phyloP scores from a whole-genome alignment of 768 basidiomycete genomes.

The Pisolithus albus region DNA sequence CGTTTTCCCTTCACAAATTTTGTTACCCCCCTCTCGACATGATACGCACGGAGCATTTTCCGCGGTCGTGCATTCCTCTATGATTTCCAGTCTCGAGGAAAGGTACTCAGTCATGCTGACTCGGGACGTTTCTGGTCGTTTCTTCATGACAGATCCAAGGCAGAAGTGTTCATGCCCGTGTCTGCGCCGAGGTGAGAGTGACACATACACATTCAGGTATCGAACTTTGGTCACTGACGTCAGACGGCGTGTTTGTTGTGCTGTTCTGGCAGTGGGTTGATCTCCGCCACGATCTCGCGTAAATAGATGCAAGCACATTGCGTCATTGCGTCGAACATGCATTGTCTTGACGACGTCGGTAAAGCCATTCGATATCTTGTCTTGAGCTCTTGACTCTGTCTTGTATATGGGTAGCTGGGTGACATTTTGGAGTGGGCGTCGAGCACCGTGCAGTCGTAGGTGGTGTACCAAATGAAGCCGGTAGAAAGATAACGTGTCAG shows the following conservation, averaged over 20 bases:
- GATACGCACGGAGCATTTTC: too few species aligned
- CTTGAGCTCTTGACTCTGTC: too few species aligned
- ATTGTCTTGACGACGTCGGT: conserved; percentile 28
- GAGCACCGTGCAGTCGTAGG: background rate
- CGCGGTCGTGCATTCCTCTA: too few species aligned
- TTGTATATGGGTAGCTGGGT: too few species aligned
- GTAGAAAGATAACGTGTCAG: conserved; percentile 6
- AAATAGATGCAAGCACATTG: conserved; percentile 28
- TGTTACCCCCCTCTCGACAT: too few species aligned
- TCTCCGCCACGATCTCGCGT: conserved; percentile 52
- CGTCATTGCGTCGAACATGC: conserved; percentile 19
- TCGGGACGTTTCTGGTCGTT: background rate
- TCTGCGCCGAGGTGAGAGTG: conserved; percentile 71
- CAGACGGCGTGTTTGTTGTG: conserved; percentile 13
- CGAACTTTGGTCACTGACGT: conserved; percentile 20
- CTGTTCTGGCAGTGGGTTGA: conserved; percentile 42
- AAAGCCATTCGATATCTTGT: background rate
- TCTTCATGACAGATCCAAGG: conserved; percentile 43
- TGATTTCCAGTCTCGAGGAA: too few species aligned
- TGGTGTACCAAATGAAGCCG: background rate
- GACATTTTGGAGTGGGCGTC: too few species aligned
- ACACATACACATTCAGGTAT: conserved; percentile 17
- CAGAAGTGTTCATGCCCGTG: conserved; percentile 84
- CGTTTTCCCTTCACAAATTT: too few species aligned
- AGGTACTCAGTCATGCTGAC: background rate